Evolutionary conservation across 495 filamentous ascomycete species (phyloP), one percentile per base, ranked within the genome.

Genomic region (Xylaria sp.): DNA sequence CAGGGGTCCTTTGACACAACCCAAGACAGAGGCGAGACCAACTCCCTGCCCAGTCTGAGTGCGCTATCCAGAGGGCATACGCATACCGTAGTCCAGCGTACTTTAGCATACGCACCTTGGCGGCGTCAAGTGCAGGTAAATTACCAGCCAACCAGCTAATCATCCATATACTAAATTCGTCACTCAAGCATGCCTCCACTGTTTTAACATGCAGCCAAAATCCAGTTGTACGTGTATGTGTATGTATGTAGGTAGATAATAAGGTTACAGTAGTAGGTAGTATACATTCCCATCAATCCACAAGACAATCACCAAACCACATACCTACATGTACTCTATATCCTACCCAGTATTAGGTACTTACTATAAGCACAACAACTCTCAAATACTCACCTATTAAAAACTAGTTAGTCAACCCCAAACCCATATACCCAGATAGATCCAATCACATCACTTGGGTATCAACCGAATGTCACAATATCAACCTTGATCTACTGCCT

Each of bases 1-100:
- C 78, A 76, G 72, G 78, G 78, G 77, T 75, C 67, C 33, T 68
- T 74, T 75, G 72, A 80, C 77, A 77, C 78, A 76, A 65, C 68
- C 72, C 71, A 64, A 65, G 62, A 50, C 62, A 50, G 26, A 53
- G 35, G n/a, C 64, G 64, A 67, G 64, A 67, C 64, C 29, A n/a
- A 17, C 12, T 50, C 44, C 62, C 40, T 52, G 62, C 46, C 62
- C 59, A 62, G 37, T 26, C 21, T 33, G 35, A 35, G 29, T 26
- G 37, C 14, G 26, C n/a, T n/a, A n/a, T n/a, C n/a, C n/a, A n/a
- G n/a, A n/a, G n/a, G n/a, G n/a, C n/a, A n/a, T n/a, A n/a, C n/a
- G n/a, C n/a, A n/a, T n/a, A n/a, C n/a, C n/a, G n/a, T n/a, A n/a
- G n/a, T n/a, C n/a, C n/a, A n/a, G n/a, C n/a, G n/a, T n/a, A n/a